Evolutionary conservation across 2,329 filamentous ascomycete species (phyloP).

Genomic region (Aspergillus intermedius): DNA sequence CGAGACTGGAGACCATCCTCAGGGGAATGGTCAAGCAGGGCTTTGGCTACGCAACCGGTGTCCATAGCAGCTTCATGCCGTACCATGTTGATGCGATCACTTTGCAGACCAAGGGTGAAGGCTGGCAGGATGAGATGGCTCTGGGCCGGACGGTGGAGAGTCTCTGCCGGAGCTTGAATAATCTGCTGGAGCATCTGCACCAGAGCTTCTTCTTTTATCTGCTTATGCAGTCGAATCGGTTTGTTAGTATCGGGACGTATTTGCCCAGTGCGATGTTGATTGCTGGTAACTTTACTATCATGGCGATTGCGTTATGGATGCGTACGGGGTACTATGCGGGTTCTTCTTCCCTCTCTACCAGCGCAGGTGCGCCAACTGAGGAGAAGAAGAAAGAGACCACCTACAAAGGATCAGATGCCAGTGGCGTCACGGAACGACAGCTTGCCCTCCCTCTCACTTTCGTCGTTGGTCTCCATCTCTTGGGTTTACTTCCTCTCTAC

Average conservation of each 20-base stretch:
- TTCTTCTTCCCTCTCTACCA: slow-evolving; percentile 9
- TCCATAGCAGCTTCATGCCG: slow-evolving; percentile 92
- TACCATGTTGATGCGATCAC: slow-evolving; percentile 97
- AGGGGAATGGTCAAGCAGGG: slow-evolving; percentile 90
- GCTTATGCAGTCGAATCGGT: slow-evolving; percentile 81
- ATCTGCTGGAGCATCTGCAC: slow-evolving; percentile 90
- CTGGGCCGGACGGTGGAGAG: slow-evolving; percentile 85
- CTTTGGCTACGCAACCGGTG: slow-evolving; percentile 78
- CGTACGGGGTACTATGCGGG: slow-evolving; percentile 60
- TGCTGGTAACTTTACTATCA: slow-evolving; percentile 90
- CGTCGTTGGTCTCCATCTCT: slow-evolving; percentile 65
- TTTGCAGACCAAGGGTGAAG: slow-evolving; percentile 78
- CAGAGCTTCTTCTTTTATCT: slow-evolving; percentile 99
- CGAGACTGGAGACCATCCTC: slow-evolving; percentile 80
- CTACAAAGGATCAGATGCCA: slow-evolving; percentile 16
- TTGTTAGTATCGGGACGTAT: slow-evolving; percentile 97
- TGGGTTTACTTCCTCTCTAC: slow-evolving; percentile 75
- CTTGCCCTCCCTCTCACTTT: slow-evolving; percentile 56
- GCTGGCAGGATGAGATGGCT: slow-evolving; percentile 97
- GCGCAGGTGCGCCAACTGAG: slow-evolving; percentile 19
- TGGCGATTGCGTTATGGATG: slow-evolving; percentile 90
- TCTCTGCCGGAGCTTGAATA: slow-evolving; percentile 88
- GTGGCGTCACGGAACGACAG: slow-evolving; percentile 31
- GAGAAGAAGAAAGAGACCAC: slow-evolving; percentile 25
- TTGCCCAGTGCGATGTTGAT: slow-evolving; percentile 96